Conservation (phyloP, 2,329 filamentous ascomycete species). For the Fusarium sp. region DNA sequence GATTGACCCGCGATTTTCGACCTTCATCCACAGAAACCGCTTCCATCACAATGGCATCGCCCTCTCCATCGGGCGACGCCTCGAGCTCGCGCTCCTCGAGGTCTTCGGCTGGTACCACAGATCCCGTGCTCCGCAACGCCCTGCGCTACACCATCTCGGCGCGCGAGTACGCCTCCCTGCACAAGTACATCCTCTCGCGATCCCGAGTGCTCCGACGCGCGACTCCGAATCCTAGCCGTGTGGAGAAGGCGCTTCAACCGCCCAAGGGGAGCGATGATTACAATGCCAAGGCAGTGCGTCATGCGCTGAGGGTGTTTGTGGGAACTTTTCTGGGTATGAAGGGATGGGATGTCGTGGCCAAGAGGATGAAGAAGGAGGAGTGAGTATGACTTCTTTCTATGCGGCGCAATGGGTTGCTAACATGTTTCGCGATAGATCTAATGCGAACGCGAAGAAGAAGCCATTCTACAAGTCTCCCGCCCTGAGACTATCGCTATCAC, state of each 20-base stretch:
- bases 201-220: slow-evolving; percentile 68
- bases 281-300: slow-evolving; percentile 76
- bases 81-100: slow-evolving; percentile 36
- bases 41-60: slow-evolving; percentile 34
- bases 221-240: slow-evolving; percentile 66
- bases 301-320: slow-evolving; percentile 77
- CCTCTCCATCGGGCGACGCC: slow-evolving; percentile 36
- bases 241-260: slow-evolving; percentile 56
- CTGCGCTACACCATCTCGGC: slow-evolving; percentile 88
- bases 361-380: slow-evolving; percentile 60
- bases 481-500: slow-evolving; percentile 81
- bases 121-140: slow-evolving; percentile 85
- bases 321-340: slow-evolving; percentile 73
- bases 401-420: slow-evolving; percentile 4
- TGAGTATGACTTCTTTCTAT: slow-evolving; percentile 47
- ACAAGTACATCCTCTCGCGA: slow-evolving; percentile 84
- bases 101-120: slow-evolving; percentile 48
- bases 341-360: slow-evolving; percentile 66
- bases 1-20: neutral
- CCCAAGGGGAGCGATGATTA: slow-evolving; percentile 68
- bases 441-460: slow-evolving; percentile 56
- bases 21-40: neutral
- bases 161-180: slow-evolving; percentile 86
- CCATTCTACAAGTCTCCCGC: slow-evolving; percentile 74
- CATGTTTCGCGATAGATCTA: slow-evolving; percentile 31